These are phyloP conservation scores for Skeletonema grethae DNA, from an alignment of 108 stramenopile species.

Conservation along the genomic window DNA sequence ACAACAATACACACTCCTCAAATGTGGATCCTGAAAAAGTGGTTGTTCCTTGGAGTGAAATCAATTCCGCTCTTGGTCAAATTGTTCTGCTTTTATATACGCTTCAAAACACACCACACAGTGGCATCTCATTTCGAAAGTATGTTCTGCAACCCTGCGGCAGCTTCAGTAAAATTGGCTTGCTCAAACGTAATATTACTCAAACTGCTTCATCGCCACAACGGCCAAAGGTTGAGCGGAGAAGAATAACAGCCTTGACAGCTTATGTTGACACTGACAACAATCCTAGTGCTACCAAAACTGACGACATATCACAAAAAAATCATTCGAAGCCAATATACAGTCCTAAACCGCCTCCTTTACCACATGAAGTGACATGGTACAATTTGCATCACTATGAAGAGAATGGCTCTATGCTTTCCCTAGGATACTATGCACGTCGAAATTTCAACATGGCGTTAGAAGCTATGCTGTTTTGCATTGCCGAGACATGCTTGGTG, in stretches of 20 bases:
- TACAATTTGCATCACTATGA: slow-evolving; percentile 52
- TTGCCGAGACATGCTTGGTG: slow-evolving; percentile 56
- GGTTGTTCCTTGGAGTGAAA: slow-evolving; percentile 77
- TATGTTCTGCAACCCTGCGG: slow-evolving; percentile 72
- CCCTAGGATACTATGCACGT: slow-evolving; percentile 55
- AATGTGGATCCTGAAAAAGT: slow-evolving; percentile 11
- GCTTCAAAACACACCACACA: slow-evolving; percentile 51
- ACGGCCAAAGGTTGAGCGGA: slow-evolving; percentile 21
- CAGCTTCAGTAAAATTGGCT: slow-evolving; percentile 73
- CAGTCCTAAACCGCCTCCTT: slow-evolving; percentile 17
- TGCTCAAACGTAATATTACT: slow-evolving; percentile 40
- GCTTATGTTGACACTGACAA: slow-evolving; percentile 11
- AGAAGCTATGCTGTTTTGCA: slow-evolving; percentile 63
- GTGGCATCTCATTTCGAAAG: slow-evolving; percentile 53
- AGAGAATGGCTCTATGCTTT: slow-evolving; percentile 47
- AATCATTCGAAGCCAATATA: background rate
- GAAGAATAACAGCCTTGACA: slow-evolving; percentile 38
- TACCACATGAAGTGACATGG: slow-evolving; percentile 39
- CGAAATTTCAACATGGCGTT: slow-evolving; percentile 83
- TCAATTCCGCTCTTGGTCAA: slow-evolving; percentile 84
- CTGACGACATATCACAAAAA: background rate
- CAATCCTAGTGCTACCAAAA: slow-evolving; percentile 5
- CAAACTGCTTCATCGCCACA: background rate
- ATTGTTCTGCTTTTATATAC: slow-evolving; percentile 66
- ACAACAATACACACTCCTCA: background rate